phyloP scores from a whole-genome alignment of 176 grass and related monocot species.

The Puya raimondii region DNA sequence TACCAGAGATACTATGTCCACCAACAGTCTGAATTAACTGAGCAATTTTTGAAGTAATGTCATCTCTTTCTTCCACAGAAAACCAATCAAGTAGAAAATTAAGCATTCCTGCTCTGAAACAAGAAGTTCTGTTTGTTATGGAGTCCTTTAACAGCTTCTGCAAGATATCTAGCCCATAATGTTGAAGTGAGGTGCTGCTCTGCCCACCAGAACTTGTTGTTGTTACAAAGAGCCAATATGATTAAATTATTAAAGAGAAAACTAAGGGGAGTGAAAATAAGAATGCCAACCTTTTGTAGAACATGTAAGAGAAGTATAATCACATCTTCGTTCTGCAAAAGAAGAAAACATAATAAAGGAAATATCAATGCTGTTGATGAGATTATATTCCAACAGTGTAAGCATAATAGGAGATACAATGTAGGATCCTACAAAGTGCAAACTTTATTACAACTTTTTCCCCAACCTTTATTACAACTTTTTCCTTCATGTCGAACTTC shows the following conservation, averaged over 20 bases:
- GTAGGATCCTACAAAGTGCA: neutral
- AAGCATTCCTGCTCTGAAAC: conserved; percentile 81
- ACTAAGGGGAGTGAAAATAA: neutral
- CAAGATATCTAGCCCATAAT: conserved; percentile 83
- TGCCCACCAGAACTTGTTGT: conserved; percentile 50
- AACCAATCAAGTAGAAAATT: conserved; percentile 99
- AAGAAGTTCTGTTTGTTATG: conserved; percentile 80
- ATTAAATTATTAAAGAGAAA: neutral
- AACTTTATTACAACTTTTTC: neutral
- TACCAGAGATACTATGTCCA: conserved; percentile 91
- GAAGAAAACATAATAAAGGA: conserved; percentile 24
- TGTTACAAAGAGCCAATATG: conserved; percentile 26
- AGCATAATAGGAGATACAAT: conserved; percentile 6
- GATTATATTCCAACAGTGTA: conserved; percentile 13
- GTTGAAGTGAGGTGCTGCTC: conserved; percentile 71
- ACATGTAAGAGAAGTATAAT: conserved; percentile 81
- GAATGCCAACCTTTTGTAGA: conserved; percentile 59
- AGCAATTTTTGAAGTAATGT: conserved; percentile 62
- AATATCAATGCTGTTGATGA: conserved; percentile 18
- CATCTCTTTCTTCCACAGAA: conserved; percentile 54
- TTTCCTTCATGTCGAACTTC: conserved; percentile 70
- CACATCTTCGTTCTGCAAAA: conserved; percentile 86
- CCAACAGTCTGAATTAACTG: conserved; percentile 93
- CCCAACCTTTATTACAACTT: conserved; percentile 69
- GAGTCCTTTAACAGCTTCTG: conserved; percentile 80